phyloP scores from a whole-genome alignment of 2,329 filamentous ascomycete genomes.

The Phyllosticta ampelicida region DNA sequence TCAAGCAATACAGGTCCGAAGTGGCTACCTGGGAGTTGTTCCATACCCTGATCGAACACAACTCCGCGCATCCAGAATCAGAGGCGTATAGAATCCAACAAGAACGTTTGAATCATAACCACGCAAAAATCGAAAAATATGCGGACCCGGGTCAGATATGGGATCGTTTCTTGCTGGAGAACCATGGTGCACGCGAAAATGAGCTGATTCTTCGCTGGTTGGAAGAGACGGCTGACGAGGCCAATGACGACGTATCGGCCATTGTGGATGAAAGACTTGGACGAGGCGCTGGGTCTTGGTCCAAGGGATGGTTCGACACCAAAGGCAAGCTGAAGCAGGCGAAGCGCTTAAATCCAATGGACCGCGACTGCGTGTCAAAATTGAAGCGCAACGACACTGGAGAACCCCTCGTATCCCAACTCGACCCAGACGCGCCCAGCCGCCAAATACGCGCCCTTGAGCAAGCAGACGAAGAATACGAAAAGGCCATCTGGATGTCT shows the following conservation, averaged over 20 bases:
- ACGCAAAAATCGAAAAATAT: constrained; percentile 30
- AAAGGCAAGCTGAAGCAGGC: constrained; percentile 80
- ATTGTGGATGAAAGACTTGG: constrained; percentile 65
- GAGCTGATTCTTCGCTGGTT: constrained; percentile 77
- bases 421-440: constrained; percentile 83
- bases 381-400: constrained; percentile 33
- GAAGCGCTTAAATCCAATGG: constrained; percentile 64
- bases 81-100: constrained; percentile 24
- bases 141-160: constrained; percentile 53
- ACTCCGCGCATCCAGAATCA: constrained; percentile 35
- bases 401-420: constrained; percentile 64
- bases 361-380: constrained; percentile 32
- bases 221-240: constrained; percentile 59
- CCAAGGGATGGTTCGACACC: constrained; percentile 86
- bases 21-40: constrained; percentile 85
- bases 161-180: constrained; percentile 62
- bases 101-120: constrained; percentile 20
- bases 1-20: constrained; percentile 66
- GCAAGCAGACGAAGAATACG: constrained; percentile 75
- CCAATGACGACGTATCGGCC: constrained; percentile 60
- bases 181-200: constrained; percentile 66
- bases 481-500: constrained; percentile 84
- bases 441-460: constrained; percentile 69
- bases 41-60: constrained; percentile 60
- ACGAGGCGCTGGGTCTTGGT: constrained; percentile 64